Evolutionary conservation across 768 basidiomycete genomes (phyloP), one percentile per base, ranked within the genome.

Genomic region (Hygrophorus pudorinus): DNA sequence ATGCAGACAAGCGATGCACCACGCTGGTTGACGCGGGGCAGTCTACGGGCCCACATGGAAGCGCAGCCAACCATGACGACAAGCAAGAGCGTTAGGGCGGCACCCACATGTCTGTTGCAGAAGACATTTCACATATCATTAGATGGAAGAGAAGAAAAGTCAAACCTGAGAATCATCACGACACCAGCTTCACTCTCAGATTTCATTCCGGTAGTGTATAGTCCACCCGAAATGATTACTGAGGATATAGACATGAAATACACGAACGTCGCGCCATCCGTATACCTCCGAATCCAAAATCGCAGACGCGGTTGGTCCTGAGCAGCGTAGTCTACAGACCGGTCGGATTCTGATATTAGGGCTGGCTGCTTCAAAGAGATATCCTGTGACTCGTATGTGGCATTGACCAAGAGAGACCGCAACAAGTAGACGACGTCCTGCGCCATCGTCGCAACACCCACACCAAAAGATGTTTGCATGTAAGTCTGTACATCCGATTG

Each of bases 401-500:
- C 55, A 46, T 69, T 69, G 31, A 71, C 57, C 14, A 70, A 53
- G 18, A 66, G 40, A 48, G 64, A 66, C n/a, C 64, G 59, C 11
- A 68, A 41, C 17, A 68, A 53, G 42, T 56, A 56, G 28, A 64
- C 57, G 11, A 66, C 51, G 44, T 67, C 65, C 47, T 56, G 56
- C 7, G 60, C 57, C 34, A 65, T 57, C 8, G 57, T 56, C 14
- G 67, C 59, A 38, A 56, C 65, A 3, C 65, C 66, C 32, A 63
- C 17, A 2, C 50, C 63, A 32, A 65, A 56, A 21, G 56, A 59
- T 33, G 56, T 31, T 55, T 66, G 61, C 45, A 55, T 47, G 36
- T 53, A 53, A 27, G 35, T 44, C 8, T 50, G 33, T 35, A 16
- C 5, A 49, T 28, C 2, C 50, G 52, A 7, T 37, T 46, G 56